Conservation (phyloP, 2,329 filamentous ascomycete genomes). For the Fusarium mangiferae region DNA sequence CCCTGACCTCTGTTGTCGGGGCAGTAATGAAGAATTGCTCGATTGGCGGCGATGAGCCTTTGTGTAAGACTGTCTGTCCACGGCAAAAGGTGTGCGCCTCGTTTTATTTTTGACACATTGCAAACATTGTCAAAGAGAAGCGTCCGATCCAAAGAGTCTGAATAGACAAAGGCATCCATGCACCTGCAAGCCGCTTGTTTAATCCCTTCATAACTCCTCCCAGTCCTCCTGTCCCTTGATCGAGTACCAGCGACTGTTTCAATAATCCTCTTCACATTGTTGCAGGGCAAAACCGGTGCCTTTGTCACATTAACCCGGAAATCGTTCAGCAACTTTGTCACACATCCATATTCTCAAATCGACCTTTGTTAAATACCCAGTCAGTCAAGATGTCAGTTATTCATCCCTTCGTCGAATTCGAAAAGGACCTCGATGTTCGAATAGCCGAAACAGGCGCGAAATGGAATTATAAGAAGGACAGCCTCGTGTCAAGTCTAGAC, state of each 20-base stretch:
- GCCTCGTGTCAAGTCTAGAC: background rate
- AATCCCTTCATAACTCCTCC: slow-evolving; percentile 11
- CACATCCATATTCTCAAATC: background rate
- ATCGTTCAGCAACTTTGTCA: background rate
- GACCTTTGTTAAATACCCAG: background rate
- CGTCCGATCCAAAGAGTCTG: background rate
- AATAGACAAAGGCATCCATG: slow-evolving; percentile 24
- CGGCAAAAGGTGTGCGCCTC: background rate
- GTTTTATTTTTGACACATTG: slow-evolving; percentile 22
- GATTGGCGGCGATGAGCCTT: slow-evolving; percentile 2
- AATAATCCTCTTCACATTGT: background rate
- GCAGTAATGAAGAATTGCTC: background rate
- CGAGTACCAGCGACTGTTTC: background rate
- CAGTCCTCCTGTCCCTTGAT: background rate
- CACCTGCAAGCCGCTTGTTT: background rate
- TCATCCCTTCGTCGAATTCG: background rate
- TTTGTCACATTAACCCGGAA: background rate
- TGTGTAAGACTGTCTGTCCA: slow-evolving; percentile 3
- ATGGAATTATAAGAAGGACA: background rate
- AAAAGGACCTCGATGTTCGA: background rate
- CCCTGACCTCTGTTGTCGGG: background rate
- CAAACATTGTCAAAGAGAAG: slow-evolving; percentile 10
- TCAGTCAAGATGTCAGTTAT: background rate
- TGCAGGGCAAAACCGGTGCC: background rate
- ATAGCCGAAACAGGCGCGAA: background rate